Percentiles rank a stretch among this genome's conserved stretches.
These are phyloP conservation scores for Streptanthus diversifolius DNA, from an alignment of 345 rosid genomes.

Conservation along the genomic window DNA sequence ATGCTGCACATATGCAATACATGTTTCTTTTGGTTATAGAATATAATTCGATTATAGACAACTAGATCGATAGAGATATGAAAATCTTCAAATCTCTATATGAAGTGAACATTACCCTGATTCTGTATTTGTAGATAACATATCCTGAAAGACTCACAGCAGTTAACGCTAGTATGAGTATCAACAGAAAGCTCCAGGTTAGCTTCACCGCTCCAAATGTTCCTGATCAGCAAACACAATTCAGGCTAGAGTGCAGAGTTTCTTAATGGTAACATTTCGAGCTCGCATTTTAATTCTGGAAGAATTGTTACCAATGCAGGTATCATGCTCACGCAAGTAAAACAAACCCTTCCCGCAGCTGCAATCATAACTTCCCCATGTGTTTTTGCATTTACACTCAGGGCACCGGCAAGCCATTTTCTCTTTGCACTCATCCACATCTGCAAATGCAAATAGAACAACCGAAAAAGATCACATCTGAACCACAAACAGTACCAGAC, in stretches of 20 bases:
- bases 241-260: not conserved
- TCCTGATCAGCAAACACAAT: not conserved
- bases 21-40: not conserved
- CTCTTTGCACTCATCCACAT: constrained; percentile 17
- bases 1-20: not conserved
- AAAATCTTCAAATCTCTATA: not conserved
- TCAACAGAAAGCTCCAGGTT: constrained; percentile 7
- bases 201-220: not conserved
- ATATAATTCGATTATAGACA: not conserved
- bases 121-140: constrained; percentile 7
- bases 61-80: not conserved
- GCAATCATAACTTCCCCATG: constrained; percentile 18
- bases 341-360: constrained; percentile 1
- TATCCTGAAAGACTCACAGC: constrained; percentile 1
- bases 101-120: constrained; percentile 1
- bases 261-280: not conserved
- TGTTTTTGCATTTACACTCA: constrained; percentile 12
- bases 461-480: not conserved
- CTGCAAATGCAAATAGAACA: not conserved
- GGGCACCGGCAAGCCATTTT: not conserved
- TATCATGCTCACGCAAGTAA: constrained; percentile 13
- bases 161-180: not conserved
- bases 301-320: constrained; percentile 1
- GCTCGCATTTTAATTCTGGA: not conserved
- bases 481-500: not conserved